phyloP scores from a whole-genome alignment of 2,329 filamentous ascomycete genomes.

The Cytospora piceae region DNA sequence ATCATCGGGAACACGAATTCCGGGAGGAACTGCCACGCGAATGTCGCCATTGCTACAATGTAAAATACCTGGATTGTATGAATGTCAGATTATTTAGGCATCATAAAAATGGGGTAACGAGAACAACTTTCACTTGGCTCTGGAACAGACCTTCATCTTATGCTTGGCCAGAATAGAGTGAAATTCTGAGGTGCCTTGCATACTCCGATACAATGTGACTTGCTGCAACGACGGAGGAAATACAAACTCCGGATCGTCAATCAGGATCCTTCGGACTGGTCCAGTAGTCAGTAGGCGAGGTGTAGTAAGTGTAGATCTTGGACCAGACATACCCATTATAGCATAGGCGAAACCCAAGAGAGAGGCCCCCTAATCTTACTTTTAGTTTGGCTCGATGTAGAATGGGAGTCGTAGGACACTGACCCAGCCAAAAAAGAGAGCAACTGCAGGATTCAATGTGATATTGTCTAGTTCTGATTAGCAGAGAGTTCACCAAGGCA shows the following conservation, averaged over 20 bases:
- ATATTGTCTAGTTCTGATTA: conserved; percentile 19
- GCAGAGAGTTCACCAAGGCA: background rate
- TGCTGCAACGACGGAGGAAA: conserved; percentile 33
- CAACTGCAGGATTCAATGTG: conserved; percentile 32
- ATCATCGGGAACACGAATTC: conserved; percentile 32
- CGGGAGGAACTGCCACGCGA: conserved; percentile 33
- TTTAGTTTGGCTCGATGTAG: background rate
- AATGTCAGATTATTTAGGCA: background rate
- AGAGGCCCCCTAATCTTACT: conserved; percentile 25
- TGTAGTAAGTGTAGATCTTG: background rate
- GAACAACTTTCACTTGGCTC: too few species aligned
- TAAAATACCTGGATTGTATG: conserved; percentile 27
- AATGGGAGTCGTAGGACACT: background rate
- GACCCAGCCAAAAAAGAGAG: conserved; percentile 32
- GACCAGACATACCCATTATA: conserved; percentile 27
- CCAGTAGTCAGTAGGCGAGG: background rate
- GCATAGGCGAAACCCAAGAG: conserved; percentile 33
- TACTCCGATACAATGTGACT: conserved; percentile 32
- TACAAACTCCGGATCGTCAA: conserved; percentile 33
- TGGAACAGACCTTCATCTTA: conserved; percentile 22
- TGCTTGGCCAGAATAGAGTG: conserved; percentile 10
- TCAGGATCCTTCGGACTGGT: conserved; percentile 30
- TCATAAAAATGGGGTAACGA: background rate
- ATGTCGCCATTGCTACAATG: conserved; percentile 19
- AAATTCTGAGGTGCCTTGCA: conserved; percentile 28